Base-by-base conservation (phyloP, 1,284 basidiomycete genomes). In the Boletus sp. region DNA sequence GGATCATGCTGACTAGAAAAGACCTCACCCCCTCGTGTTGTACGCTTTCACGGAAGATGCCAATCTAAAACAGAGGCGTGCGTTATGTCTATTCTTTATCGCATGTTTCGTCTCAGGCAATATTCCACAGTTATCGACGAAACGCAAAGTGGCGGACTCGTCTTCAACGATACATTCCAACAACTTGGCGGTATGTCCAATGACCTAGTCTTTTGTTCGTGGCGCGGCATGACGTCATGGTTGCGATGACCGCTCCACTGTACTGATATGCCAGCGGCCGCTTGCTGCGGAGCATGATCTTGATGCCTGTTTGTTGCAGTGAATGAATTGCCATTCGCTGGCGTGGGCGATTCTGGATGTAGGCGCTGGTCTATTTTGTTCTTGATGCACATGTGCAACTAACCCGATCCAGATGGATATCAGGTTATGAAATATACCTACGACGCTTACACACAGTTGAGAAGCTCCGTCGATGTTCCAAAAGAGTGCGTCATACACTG, bases 121-220 rank as follows among this genome's bases (percentile, higher is more conserved):
- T 13, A 6, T 29, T 37, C 4, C 5, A 47, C 60, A 80, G 81
- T 79, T 43, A 55, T 75, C 35, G 62, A 72, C 8, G 58, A 62
- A 45, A 81, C 78, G 2, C 65, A 61, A 44, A 80, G 77, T 53
- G 82, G 80, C 12, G 69, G 69, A 38, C 59, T 80, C 12, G 63
- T 72, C 2, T 69, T 81, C 48, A 84, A 84, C 46, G 80, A 82
- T 50, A 72, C 72, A 0, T 57, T 77, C 46, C 69, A 76, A 59
- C 72, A 81, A 49, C 56, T 81, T 43, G 52, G 44, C 5, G 55
- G 61, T 67, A 26, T 25, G 56, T 58, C 27, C 27, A 8, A 14
- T 33, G 34, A 41, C 12, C 22, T 12, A 2, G n/a, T 3, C 22
- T 12, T 5, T 10, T 19, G 17, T 39, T 25, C 32, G 42, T 32